Base-by-base conservation (phyloP, 169 alveolate species). In the Eimeria tenella region DNA sequence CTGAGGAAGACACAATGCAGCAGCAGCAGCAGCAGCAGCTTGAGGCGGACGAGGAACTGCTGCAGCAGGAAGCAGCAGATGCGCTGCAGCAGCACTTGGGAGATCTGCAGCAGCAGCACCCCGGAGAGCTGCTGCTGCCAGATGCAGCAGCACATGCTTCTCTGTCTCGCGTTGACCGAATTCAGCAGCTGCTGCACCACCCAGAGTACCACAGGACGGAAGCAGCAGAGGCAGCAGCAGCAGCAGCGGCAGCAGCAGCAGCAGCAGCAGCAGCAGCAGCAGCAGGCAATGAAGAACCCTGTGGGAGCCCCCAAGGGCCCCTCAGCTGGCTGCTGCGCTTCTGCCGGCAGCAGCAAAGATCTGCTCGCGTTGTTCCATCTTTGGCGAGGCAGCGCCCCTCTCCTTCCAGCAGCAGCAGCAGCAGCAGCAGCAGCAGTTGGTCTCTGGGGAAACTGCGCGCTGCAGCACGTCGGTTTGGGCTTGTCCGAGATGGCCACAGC, bases 101-200 rank as follows among this genome's bases (percentile, higher is more conserved):
- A 4, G 62, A 74, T 8, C 84, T 23, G 60, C 84, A 74, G 84
- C 84, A 74, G 84, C 84, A 74, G 58, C 84, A 23, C 84, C 84
- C 62, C 7, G 84, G 58, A 49, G 62, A 74, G 58, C n/a, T 31
- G 84, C 21, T 31, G 84, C 53, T 23, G 60, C 84, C 58, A 11
- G 58, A 42, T 0, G 84, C 52, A 74, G 84, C 84, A 74, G 77
- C 77, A 68, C 77, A n/a, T 68, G 77, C 77, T 13, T 68, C 77
- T 23, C 77, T 68, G 11, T 68, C 77, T 23, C n/a, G 77, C 11
- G 77, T 68, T 13, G 77, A 68, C 77, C 11, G 77, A n/a, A 68
- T 68, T 7, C 77, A 68, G 31, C 42, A 68, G 77, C 77, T 68
- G 77, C 77, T 68, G 77, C 84, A 74, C 42, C 84, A 74, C 5